phyloP scores from a whole-genome alignment of 2,329 filamentous ascomycete species.

The Trichoderma sp. region DNA sequence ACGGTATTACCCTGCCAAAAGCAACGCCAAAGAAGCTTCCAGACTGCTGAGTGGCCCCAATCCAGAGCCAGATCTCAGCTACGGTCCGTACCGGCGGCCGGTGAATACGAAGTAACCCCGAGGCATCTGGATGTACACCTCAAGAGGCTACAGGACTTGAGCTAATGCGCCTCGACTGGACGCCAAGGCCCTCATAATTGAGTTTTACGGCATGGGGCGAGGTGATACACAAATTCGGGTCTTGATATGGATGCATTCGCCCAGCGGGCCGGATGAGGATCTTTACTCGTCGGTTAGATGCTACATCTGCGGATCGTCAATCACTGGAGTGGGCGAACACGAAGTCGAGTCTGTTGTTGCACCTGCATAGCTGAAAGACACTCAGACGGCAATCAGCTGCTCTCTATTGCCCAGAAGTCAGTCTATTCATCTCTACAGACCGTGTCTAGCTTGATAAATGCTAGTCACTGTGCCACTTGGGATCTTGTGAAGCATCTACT shows the following conservation, averaged over 20 bases:
- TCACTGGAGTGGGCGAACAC: not conserved
- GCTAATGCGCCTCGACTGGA: constrained; percentile 9
- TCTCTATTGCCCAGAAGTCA: not conserved
- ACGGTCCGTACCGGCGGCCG: not conserved
- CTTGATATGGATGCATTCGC: not conserved
- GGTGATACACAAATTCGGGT: not conserved
- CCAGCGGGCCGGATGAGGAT: not conserved
- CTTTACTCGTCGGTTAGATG: not conserved
- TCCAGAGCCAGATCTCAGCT: not conserved
- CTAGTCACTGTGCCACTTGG: constrained; percentile 1
- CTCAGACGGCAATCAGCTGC: not conserved
- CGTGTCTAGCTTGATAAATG: not conserved
- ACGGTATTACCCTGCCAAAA: not conserved
- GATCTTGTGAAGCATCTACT: constrained; percentile 3
- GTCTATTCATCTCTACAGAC: too few species aligned
- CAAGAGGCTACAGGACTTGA: not conserved
- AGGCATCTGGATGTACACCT: not conserved
- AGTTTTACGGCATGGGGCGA: not conserved
- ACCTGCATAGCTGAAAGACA: not conserved
- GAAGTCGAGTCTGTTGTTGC: not conserved
- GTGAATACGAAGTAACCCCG: constrained; percentile 11
- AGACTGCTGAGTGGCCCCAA: constrained; percentile 9
- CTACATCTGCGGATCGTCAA: not conserved
- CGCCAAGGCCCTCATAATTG: constrained; percentile 5
- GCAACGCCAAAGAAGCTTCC: not conserved